Base-by-base conservation (phyloP, 2,329 filamentous ascomycete species). In the Beauveria medogensis region DNA sequence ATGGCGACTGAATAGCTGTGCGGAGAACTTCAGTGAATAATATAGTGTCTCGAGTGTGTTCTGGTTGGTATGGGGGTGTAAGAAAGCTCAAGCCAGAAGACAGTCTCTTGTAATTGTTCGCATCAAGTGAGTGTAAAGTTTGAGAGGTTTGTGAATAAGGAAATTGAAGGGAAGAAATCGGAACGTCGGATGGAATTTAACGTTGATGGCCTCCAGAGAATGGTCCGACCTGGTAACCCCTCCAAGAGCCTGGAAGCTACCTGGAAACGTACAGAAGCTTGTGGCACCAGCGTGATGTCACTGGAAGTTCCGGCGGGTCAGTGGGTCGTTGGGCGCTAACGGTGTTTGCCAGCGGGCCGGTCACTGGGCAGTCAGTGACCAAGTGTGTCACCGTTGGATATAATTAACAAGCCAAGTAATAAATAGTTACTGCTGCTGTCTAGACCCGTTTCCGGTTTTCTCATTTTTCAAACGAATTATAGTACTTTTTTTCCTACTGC, bases 1-100 rank as follows among this genome's bases (percentile, higher is more conserved):
- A 92, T 91, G 67, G 67, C 84, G 72, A 53, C 26, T 66, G 62
- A 61, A 65, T 53, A 62, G 57, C 63, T 58, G 30, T 50, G 52
- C 54, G 34, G 46, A 34, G 16, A 14, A n/a, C 26, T 8, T 50
- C 14, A 16, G 44, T 1, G 6, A 7, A 40, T 28, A 3, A 18
- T 47, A 34, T 59, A 52, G 26, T 48, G 30, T 28, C 30, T 34
- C 40, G 30, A 50, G 14, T 37, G 14, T 37, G 34, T 37, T 34
- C 34, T 37, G 30, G 28, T 30, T 30, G 28, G 34, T 37, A 37
- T 37, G 34, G 56, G 43, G 43, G 51, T 5, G n/a, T 55, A 34
- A 43, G 30, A 41, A 44, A 37, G 46, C 30, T 40, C 40, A 56
- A 53, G 41, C 20, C 59, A 53, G 12, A 47, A 47, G 58, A 60